phyloP scores from a whole-genome alignment of 2,329 filamentous ascomycete species.

The Exophiala phaeomuriformis region DNA sequence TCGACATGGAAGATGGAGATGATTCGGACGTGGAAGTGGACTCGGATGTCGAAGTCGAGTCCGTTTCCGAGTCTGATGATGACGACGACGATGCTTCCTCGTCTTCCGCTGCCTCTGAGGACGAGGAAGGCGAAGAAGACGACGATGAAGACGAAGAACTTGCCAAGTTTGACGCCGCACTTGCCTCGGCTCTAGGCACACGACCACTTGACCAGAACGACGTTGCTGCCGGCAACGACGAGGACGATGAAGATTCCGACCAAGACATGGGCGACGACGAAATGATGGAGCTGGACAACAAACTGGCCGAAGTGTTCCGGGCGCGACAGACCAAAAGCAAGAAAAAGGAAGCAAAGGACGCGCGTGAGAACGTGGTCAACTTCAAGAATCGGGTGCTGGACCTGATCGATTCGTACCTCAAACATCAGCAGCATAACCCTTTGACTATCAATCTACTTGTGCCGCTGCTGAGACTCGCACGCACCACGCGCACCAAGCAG shows the following conservation, averaged over 20 bases:
- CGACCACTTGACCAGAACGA: constrained; percentile 51
- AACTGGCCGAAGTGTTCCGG: constrained; percentile 78
- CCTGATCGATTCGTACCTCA: constrained; percentile 75
- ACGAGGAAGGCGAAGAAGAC: constrained; percentile 39
- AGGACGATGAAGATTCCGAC: constrained; percentile 48
- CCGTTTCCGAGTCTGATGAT: constrained; percentile 35
- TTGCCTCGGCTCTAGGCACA: constrained; percentile 71
- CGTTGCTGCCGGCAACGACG: constrained; percentile 51
- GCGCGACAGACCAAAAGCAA: constrained; percentile 55
- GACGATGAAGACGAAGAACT: constrained; percentile 41
- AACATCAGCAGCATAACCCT: constrained; percentile 62
- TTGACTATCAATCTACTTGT: constrained; percentile 64
- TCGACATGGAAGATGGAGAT: constrained; percentile 46
- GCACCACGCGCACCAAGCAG: constrained; percentile 68
- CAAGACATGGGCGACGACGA: constrained; percentile 91
- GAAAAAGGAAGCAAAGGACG: constrained; percentile 79
- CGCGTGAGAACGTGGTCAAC: constrained; percentile 80
- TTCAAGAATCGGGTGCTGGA: constrained; percentile 94
- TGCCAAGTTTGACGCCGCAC: constrained; percentile 62
- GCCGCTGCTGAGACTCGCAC: constrained; percentile 67
- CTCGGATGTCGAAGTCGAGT: constrained; percentile 38
- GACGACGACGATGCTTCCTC: constrained; percentile 34
- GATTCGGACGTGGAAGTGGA: constrained; percentile 36
- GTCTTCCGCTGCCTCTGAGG: constrained; percentile 34
- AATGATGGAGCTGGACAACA: constrained; percentile 81